Base-by-base conservation (phyloP, 192 early-diverging fungal species). In the Backusella tuberculispora region DNA sequence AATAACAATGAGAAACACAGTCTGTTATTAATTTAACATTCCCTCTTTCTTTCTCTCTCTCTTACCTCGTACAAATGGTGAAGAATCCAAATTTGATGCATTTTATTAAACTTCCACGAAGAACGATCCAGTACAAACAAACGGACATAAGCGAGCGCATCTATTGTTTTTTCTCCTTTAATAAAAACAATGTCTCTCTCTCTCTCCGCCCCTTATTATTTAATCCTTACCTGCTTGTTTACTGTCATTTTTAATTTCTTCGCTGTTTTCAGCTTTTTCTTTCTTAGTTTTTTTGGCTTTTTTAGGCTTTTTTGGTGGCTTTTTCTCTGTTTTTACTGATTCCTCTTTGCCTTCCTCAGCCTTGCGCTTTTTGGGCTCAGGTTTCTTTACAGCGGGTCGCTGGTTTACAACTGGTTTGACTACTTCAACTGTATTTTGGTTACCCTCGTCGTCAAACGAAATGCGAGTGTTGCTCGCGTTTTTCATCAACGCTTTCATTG, bases 31-130 rank as follows among this genome's bases (percentile, higher is more conserved):
- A 24, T n/a, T 38, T 3, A 34, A 24, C 8, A 53, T n/a, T 63
- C 15, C 19, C 15, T 41, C 38, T 26, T 50, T 26, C 13, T 69
- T 45, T 19, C 6, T 46, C 3, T 12, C 47, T 38, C 43, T 4
- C 60, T 56, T 66, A 72, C 76, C 29, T 82, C 74, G 42, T 78
- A 82, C 19, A 82, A 42, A 45, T 78, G 63, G 6, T 68, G 65
- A 50, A 82, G 50, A 26, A 82, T 37, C 76, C 81, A 78, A 13
- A 69, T 76, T 34, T 82, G 81, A 60, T 71, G 74, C 17, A 82
- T 47, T 17, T 82, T 82, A 44, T 69, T 71, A 38, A 82, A 82
- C 19, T 82, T 82, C 81, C 81, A 82, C 14, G 37, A 63, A 0
- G 65, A 34, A 13, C 69, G 76, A 73, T 78, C 73, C 41, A 69